Percentiles rank a stretch among this genome's conserved stretches.
Conservation (phyloP, 371 early-diverging fungal species). For the Nematocida minor region DNA sequence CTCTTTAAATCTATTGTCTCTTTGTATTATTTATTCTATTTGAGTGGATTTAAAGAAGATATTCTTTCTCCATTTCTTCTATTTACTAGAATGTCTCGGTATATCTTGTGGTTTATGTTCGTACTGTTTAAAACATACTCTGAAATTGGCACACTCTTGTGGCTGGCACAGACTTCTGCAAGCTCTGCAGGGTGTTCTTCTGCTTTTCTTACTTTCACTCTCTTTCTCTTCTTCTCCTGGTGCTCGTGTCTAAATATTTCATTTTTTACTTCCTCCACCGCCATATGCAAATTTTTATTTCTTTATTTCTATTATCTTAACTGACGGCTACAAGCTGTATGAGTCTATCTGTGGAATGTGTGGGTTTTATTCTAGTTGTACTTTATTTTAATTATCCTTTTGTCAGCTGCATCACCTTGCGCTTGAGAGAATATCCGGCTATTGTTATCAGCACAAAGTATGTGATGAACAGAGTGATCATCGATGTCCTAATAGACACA, state of each 20-base stretch:
- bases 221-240: constrained; percentile 15
- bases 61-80: constrained; percentile 41
- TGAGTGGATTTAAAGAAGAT: neutral
- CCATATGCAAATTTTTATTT: constrained; percentile 43
- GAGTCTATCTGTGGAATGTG: neutral
- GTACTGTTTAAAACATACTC: constrained; percentile 8
- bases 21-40: neutral
- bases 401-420: constrained; percentile 16
- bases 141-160: neutral
- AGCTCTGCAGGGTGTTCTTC: neutral
- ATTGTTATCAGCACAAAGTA: constrained; percentile 22
- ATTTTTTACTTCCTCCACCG: constrained; percentile 32
- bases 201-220: constrained; percentile 32
- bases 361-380: neutral
- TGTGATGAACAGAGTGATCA: neutral
- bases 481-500: constrained; percentile 8
- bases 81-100: constrained; percentile 28
- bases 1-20: neutral
- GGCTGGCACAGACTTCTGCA: neutral
- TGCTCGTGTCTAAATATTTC: neutral
- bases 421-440: constrained; percentile 26
- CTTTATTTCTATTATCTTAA: neutral
- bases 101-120: constrained; percentile 28
- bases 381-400: constrained; percentile 14
- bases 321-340: neutral